phyloP scores from a whole-genome alignment of 2,329 filamentous ascomycete genomes.

The Monilinia vaccinii-corymbosi region DNA sequence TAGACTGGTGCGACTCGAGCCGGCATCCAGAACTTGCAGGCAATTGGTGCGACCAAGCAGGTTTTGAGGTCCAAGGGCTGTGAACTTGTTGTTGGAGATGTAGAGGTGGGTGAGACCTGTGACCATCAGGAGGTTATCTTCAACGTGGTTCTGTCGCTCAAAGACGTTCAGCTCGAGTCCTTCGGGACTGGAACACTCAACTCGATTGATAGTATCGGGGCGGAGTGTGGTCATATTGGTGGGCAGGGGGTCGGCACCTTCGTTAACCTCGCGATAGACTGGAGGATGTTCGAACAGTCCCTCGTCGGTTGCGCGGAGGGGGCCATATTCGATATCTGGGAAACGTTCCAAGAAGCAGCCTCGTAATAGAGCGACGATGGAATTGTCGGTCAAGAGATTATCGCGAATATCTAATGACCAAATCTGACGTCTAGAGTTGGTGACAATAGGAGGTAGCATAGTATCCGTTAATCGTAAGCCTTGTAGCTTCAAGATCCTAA shows the following conservation, averaged over 20 bases:
- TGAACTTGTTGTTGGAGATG: slow-evolving; percentile 42
- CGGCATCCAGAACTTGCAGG: slow-evolving; percentile 45
- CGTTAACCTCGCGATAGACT: slow-evolving; percentile 15
- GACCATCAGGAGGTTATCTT: slow-evolving; percentile 34
- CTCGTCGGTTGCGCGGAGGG: slow-evolving; percentile 26
- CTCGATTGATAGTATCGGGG: background rate
- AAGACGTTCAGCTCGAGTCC: slow-evolving; percentile 20
- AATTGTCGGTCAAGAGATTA: slow-evolving; percentile 43
- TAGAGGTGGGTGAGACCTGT: slow-evolving; percentile 45
- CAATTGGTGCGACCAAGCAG: slow-evolving; percentile 36
- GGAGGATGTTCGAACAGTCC: slow-evolving; percentile 27
- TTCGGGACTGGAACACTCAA: background rate
- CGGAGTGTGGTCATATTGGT: background rate
- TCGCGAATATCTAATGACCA: slow-evolving; percentile 49
- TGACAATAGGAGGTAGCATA: slow-evolving; percentile 30
- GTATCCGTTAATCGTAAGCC: slow-evolving; percentile 39
- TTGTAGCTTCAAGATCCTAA: slow-evolving; percentile 44
- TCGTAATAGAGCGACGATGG: slow-evolving; percentile 28
- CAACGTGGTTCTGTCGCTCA: slow-evolving; percentile 21
- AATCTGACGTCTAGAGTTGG: slow-evolving; percentile 32
- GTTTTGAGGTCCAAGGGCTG: slow-evolving; percentile 34
- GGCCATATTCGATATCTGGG: background rate
- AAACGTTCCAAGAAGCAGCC: slow-evolving; percentile 18
- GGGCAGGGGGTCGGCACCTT: background rate
- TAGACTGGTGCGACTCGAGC: slow-evolving; percentile 28